Conservation (phyloP, 495 filamentous ascomycete genomes). For the Hypoxylon subgilvum region DNA sequence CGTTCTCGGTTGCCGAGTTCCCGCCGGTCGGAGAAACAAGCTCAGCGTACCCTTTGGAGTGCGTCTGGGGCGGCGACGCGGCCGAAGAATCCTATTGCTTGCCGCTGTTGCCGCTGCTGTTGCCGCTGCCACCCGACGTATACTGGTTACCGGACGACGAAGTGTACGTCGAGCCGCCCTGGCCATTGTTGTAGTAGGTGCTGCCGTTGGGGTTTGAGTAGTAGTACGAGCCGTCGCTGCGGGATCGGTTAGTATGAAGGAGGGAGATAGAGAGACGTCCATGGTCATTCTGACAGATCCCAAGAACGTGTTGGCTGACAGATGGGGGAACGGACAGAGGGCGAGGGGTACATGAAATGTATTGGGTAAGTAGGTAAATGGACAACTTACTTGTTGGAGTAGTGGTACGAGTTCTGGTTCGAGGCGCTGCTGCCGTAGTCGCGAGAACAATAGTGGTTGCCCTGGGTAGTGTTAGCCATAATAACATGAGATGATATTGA, state of each 20-base stretch:
- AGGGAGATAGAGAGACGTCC: too few species aligned
- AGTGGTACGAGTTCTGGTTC: constrained; percentile 62
- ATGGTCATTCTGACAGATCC: too few species aligned
- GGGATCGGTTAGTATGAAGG: too few species aligned
- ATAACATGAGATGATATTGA: background rate
- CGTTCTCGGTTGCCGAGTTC: background rate
- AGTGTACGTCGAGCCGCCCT: constrained; percentile 52
- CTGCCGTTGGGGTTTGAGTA: constrained; percentile 63
- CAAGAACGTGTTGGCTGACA: background rate
- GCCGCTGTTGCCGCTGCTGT: constrained; percentile 7
- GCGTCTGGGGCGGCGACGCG: background rate
- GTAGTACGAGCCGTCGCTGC: constrained; percentile 63
- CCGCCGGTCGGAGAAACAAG: background rate
- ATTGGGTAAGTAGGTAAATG: too few species aligned
- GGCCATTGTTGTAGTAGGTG: constrained; percentile 55
- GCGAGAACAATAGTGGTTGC: constrained; percentile 62
- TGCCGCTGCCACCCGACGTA: constrained; percentile 28
- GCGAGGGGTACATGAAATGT: too few species aligned
- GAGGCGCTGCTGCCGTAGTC: constrained; percentile 55
- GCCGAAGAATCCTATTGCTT: constrained; percentile 13
- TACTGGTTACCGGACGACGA: constrained; percentile 40
- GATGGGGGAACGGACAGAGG: background rate
- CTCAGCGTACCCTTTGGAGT: background rate
- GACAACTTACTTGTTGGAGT: constrained; percentile 56
- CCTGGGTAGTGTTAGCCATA: constrained; percentile 39